Base-by-base conservation (phyloP, 83 land plant species). In the Diphasiastrum complanatum region DNA sequence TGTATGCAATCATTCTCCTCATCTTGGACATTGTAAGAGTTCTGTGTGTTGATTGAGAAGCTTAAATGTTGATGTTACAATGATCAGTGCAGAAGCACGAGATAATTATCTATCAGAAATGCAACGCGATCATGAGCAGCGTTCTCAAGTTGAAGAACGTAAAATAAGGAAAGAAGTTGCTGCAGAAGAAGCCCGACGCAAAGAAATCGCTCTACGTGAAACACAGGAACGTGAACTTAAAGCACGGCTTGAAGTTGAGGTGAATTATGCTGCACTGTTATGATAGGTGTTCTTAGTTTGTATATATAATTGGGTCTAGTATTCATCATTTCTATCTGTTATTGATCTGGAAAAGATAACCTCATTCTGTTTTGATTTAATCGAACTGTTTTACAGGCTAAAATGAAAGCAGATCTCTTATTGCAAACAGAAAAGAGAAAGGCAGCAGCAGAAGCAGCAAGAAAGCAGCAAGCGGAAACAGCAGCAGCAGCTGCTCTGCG, bases 81-180 rank as follows among this genome's bases (percentile, higher is more conserved):
- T n/a, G 35, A 30, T 1, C 72, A 69, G 72, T 43, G 73, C 73
- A 26, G 73, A 70, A 40, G 41, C 47, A 8, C 68, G 73, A 35
- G 73, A 70, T 43, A 45, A 36, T 58, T 69, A 70, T 51, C 51
- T 70, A 23, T 70, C 73, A 19, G 70, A 60, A 45, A 23, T 70
- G 22, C 73, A 70, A 56, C 69, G 73, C 20, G 69, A 64, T 40
- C 73, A 70, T 63, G 73, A 70, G 47, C 70, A 66, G 4, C 60
- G 70, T 23, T 70, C 73, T 5, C 73, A 70, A 20, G 72, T 64
- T 43, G 73, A 70, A 63, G 73, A 69, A 26, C 68, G 73, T 41
- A 68, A 63, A 37, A 70, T 70, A 22, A 70, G 68, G 38, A 70
- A 64, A 50, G 73, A 63, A 62, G 73, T 38, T 22, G 68, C 68